These are phyloP conservation scores for Zygotorulaspora sp. DNA, from an alignment of 805 yeast genomes.

Conservation along the genomic window DNA sequence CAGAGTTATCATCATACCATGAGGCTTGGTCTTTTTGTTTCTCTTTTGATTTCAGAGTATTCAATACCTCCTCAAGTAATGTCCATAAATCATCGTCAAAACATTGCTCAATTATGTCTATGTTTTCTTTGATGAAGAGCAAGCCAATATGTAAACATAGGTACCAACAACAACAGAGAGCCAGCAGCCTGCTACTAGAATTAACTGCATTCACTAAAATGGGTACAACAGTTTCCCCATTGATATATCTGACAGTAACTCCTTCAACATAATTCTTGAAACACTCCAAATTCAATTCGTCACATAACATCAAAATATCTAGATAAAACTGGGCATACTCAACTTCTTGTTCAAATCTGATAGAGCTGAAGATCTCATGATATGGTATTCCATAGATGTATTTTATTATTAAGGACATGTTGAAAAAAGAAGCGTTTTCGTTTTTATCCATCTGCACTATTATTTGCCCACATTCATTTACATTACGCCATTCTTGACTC, in stretches of 20 bases:
- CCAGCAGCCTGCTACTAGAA: conserved; percentile 50
- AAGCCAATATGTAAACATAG: conserved; percentile 61
- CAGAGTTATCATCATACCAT: conserved; percentile 34
- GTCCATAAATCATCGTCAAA: conserved; percentile 25
- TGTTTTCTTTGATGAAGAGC: conserved; percentile 48
- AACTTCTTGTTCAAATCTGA: conserved; percentile 14
- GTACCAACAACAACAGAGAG: conserved; percentile 62
- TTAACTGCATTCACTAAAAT: conserved; percentile 52
- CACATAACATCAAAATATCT: conserved; percentile 56
- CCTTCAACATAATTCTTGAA: conserved; percentile 60
- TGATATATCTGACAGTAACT: conserved; percentile 51
- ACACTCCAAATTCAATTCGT: conserved; percentile 56
- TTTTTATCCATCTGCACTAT: conserved; percentile 44
- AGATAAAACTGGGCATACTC: conserved; percentile 37
- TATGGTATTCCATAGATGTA: conserved; percentile 51
- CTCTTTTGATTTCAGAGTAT: conserved; percentile 4
- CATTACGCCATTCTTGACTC: conserved; percentile 48
- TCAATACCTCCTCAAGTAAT: conserved; percentile 18
- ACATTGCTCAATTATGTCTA: conserved; percentile 33
- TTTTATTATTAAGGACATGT: conserved; percentile 47
- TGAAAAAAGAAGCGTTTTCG: conserved; percentile 24
- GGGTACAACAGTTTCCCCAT: conserved; percentile 54
- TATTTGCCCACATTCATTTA: conserved; percentile 11
- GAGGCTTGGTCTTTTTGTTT: conserved; percentile 5
- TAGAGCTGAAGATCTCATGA: conserved; percentile 16